These are phyloP conservation scores for Yamadazyma laniorum DNA, from an alignment of 805 yeast species.

Conservation along the genomic window DNA sequence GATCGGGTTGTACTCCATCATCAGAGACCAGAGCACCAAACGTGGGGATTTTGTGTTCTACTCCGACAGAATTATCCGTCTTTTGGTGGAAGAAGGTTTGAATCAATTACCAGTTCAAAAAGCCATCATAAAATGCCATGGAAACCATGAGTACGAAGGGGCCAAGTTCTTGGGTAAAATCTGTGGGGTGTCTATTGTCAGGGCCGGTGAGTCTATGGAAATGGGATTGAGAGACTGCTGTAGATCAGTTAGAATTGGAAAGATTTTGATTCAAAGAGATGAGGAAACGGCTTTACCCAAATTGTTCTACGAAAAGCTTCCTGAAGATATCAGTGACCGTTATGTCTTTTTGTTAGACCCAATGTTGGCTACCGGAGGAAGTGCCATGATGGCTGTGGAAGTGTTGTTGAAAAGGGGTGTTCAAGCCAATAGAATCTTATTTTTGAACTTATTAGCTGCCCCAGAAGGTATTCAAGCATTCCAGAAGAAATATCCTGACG, in stretches of 20 bases:
- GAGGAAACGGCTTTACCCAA: constrained; percentile 96
- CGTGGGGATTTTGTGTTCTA: constrained; percentile 95
- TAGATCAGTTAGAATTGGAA: constrained; percentile 93
- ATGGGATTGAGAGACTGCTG: constrained; percentile 97
- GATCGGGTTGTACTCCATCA: constrained; percentile 82
- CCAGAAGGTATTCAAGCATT: constrained; percentile 90
- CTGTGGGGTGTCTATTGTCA: constrained; percentile 95
- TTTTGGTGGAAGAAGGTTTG: constrained; percentile 92
- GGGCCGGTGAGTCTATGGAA: constrained; percentile 99
- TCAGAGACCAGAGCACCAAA: constrained; percentile 75
- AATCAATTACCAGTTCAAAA: constrained; percentile 89
- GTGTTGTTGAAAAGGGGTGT: constrained; percentile 87
- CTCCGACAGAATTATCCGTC: constrained; percentile 89
- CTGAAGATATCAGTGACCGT: constrained; percentile 84
- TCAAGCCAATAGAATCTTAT: constrained; percentile 79
- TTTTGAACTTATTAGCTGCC: constrained; percentile 86
- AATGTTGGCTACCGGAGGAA: constrained; percentile 98
- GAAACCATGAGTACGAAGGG: constrained; percentile 71
- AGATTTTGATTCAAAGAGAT: constrained; percentile 94
- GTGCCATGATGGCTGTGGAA: constrained; percentile 96
- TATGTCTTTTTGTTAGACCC: constrained; percentile 93
- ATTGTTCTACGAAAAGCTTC: constrained; percentile 88
- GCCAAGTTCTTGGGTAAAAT: constrained; percentile 84
- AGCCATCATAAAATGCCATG: constrained; percentile 67
- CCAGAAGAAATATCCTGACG: constrained; percentile 74